Base-by-base conservation (phyloP, 1,284 basidiomycete genomes). In the Fomitopsis schrenkii region DNA sequence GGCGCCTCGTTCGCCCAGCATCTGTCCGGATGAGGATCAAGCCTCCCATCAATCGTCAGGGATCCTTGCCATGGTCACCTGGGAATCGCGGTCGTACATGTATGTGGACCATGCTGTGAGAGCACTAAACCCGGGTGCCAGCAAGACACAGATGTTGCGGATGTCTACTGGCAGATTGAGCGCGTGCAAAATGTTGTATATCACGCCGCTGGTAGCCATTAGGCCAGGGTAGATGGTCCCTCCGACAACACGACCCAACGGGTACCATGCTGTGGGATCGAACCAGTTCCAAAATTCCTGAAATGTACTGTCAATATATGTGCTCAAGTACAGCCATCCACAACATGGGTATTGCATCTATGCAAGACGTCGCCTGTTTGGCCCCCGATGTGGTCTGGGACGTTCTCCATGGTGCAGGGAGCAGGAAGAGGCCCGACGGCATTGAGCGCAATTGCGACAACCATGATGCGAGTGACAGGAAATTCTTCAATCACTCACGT, bases 221-320 rank as follows among this genome's bases (percentile, higher is more conserved):
- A 98, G 81, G 67, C 95, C 97, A 3, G 97, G 97, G 74, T 98
- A 99, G 71, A 99, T 93, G 10, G 97, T 99, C 53, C 97, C 97
- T 59, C 97, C 97, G 48, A 98, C 97, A 55, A 97, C 95, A 71
- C 97, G 92, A 54, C 97, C 97, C 1, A 99, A 88, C 14, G 97
- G 97, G 73, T 99, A 99, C 97, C 94, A 97, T 70, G 96, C 96
- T 5, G 97, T 97, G 38, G 96, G 95, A 77, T 99, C 97, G 75
- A 99, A 99, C 97, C 97, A 99, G 75, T 99, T 99, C 97, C 94
- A 99, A 78, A 96, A 99, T 87, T 91, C 95, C 95, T 95, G 70
- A 46, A 26, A 19, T 33, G 57, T 55, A 36, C 33, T 14, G 30
- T 55, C 53, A 42, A 55, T 14, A 28, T 55, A 52, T 40, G 55